phyloP scores from a whole-genome alignment of 2,329 filamentous ascomycete genomes.

The Fusarium domesticum region DNA sequence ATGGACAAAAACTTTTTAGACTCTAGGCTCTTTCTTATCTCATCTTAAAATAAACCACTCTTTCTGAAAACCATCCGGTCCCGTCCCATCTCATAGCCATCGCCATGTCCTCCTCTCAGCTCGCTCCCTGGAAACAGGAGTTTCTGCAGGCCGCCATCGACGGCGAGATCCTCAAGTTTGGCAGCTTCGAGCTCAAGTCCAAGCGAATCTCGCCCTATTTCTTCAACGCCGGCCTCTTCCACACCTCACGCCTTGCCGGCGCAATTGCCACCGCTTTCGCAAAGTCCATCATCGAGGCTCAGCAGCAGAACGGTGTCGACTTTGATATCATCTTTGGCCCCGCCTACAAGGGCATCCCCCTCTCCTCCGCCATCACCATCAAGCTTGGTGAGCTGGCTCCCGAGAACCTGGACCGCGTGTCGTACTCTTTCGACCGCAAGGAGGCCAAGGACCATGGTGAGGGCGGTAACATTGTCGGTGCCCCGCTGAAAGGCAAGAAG shows the following conservation, averaged over 20 bases:
- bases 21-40: no score
- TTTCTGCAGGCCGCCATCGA: slow-evolving; percentile 69
- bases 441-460: slow-evolving; percentile 96
- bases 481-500: slow-evolving; percentile 76
- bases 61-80: neutral
- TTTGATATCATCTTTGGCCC: slow-evolving; percentile 91
- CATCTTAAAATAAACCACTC: neutral
- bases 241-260: slow-evolving; percentile 72
- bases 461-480: slow-evolving; percentile 88
- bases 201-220: slow-evolving; percentile 92
- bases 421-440: slow-evolving; percentile 93
- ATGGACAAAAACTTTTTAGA: neutral
- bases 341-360: slow-evolving; percentile 94
- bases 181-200: slow-evolving; percentile 86
- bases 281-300: slow-evolving; percentile 53
- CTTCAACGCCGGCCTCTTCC: slow-evolving; percentile 93
- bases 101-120: slow-evolving; percentile 42
- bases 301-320: slow-evolving; percentile 43
- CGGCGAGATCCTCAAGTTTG: slow-evolving; percentile 73
- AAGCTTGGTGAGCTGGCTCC: slow-evolving; percentile 70
- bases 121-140: slow-evolving; percentile 65
- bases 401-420: slow-evolving; percentile 63
- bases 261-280: slow-evolving; percentile 83
- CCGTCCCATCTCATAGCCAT: slow-evolving; percentile 2
- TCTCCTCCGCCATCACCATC: slow-evolving; percentile 74